Conservation (phyloP, 768 basidiomycete species). For the Naganishia friedmannii region DNA sequence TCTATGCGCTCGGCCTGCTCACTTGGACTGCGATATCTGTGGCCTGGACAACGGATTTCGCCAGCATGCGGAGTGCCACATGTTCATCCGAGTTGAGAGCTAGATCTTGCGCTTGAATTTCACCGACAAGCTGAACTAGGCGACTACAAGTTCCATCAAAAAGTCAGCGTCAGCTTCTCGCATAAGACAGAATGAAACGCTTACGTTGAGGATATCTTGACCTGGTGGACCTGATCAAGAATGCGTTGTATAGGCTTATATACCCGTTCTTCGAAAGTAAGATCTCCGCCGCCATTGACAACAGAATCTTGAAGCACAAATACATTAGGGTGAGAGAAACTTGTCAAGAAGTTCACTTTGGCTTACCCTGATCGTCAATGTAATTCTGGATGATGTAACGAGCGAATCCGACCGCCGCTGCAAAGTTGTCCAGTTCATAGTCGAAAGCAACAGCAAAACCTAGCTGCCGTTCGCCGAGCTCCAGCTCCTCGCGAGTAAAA, state of each 20-base stretch:
- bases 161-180: neutral
- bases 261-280: constrained; percentile 70
- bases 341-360: neutral
- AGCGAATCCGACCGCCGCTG: constrained; percentile 82
- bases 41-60: constrained; percentile 63
- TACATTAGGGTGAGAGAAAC: constrained; percentile 16
- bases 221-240: constrained; percentile 74
- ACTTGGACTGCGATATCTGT: constrained; percentile 90
- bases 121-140: constrained; percentile 78
- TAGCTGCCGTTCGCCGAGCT: constrained; percentile 83
- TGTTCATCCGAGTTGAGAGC: constrained; percentile 60
- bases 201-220: constrained; percentile 75
- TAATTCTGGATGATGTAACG: constrained; percentile 77
- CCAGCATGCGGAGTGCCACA: constrained; percentile 40
- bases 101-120: constrained; percentile 66
- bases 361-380: constrained; percentile 70
- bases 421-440: constrained; percentile 87
- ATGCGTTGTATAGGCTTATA: constrained; percentile 78
- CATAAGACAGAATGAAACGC: constrained; percentile 41
- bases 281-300: constrained; percentile 67
- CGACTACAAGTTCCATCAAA: constrained; percentile 61
- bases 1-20: constrained; percentile 39
- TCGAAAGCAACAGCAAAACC: constrained; percentile 79
- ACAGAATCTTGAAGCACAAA: constrained; percentile 60
- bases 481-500: constrained; percentile 76